Base-by-base conservation (phyloP, 2,329 filamentous ascomycete species). In the Botryotinia calthae region DNA sequence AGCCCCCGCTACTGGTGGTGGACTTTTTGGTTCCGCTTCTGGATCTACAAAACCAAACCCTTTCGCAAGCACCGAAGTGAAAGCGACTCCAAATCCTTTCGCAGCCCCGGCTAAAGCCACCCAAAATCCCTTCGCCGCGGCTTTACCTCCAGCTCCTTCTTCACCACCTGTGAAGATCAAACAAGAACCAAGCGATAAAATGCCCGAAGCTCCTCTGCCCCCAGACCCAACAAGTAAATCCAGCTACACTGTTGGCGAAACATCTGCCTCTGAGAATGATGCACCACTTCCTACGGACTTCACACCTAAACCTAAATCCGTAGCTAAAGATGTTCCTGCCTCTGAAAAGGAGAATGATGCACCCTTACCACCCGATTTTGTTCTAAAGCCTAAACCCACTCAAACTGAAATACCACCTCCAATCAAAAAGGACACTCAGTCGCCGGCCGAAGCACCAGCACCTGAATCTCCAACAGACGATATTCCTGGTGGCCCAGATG, bases 271-370 rank as follows among this genome's bases (percentile, higher is more conserved):
- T 2, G 76, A 78, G 22, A 77, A 79, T 54, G 82, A 83, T 75
- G 80, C 81, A n/a, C 82, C 83, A 62, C 76, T 84, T 56, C 83
- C 84, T 73, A 82, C 84, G 67, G 83, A 83, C 74, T 80, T 79
- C 67, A 73, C 77, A 58, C 72, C 74, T n/a, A 77, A 78, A 70
- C 51, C 73, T 14, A 76, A 76, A 72, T 5, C 66, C 12, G 61
- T 40, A 25, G n/a, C 37, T 20, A 59, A 25, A 42, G 51, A 59
- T 34, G 16, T 34, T 25, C 44, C 68, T 37, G 34, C 31, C 12
- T 40, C 44, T 10, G 20, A 25, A 44, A 82, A 82, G 71, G 74
- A 78, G 22, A 77, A 79, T 56, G 82, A 83, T 74, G 80, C 81
- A n/a, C 82, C 83, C 51, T 76, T 84, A 59, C 83, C 84, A 72